Evolutionary conservation across 257 asterid species (phyloP), one percentile per base, ranked within the genome.

Genomic region (Scutellaria galericulata): DNA sequence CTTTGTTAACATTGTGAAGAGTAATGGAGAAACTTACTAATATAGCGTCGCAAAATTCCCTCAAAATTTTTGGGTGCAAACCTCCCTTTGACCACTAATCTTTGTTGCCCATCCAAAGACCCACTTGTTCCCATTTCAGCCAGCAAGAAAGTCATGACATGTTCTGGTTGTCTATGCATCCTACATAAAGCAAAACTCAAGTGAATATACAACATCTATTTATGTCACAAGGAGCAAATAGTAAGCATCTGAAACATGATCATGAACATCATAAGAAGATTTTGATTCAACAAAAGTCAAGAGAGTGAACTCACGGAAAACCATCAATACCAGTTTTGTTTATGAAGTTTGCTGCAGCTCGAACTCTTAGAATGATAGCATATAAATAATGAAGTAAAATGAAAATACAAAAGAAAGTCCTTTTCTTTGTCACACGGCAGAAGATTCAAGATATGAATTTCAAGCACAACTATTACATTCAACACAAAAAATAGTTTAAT

Each of bases 41-140:
- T 87, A 69, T 93, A 93, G 40, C 96, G 94, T 6, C 97, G 84
- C 75, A 93, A 80, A 70, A 91, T 91, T 63, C 98, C 96, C 83
- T 93, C 97, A 75, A 93, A 93, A 78, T 93, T 93, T 82, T 93
- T 93, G 9, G 98, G 98, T 59, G 97, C 97, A 79, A 93, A 93
- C 77, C 98, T 85, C 66, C 98, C 98, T 75, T 91, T 91, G 67
- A 93, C 88, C 8, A 89, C 96, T 74, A 93, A 84, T 72, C 98
- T 81, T 80, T 91, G 96, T 71, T 90, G 98, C 42, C 98, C 98
- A 77, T 93, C 98, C 67, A 93, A 94, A 39, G 98, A 93, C 44
- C 96, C 98, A 78, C 90, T 93, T 37, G 98, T 93, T 53, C 98
- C 98, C 98, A 93, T 87, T 78, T 93, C 97, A 86, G 98, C 97